phyloP scores from a whole-genome alignment of 805 yeast species.

The Sungouiozyma intestinalis region DNA sequence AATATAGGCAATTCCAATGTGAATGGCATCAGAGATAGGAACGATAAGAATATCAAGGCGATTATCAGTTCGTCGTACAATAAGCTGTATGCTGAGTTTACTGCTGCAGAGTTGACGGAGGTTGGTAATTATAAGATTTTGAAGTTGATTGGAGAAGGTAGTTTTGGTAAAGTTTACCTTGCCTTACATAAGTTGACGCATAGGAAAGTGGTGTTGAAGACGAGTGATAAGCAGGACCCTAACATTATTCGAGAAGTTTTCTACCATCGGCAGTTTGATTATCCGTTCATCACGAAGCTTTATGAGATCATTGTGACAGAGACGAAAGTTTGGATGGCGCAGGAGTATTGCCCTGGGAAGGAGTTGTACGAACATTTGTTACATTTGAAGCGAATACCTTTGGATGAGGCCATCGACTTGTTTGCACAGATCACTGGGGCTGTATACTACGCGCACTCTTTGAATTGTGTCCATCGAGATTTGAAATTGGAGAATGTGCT shows the following conservation, averaged over 20 bases:
- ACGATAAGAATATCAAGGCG: constrained; percentile 23
- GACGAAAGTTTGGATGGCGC: constrained; percentile 68
- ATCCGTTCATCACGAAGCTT: constrained; percentile 71
- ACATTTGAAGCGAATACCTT: constrained; percentile 38
- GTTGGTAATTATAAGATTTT: constrained; percentile 75
- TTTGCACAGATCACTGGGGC: constrained; percentile 57
- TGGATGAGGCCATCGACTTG: constrained; percentile 39
- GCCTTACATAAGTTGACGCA: constrained; percentile 71
- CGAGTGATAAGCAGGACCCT: constrained; percentile 67
- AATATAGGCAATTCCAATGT: not conserved
- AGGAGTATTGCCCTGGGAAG: constrained; percentile 82
- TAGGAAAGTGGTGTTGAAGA: constrained; percentile 74
- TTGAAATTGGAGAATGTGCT: constrained; percentile 72
- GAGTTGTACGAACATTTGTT: constrained; percentile 64
- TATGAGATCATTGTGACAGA: constrained; percentile 84
- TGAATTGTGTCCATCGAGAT: constrained; percentile 77
- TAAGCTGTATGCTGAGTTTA: constrained; percentile 41
- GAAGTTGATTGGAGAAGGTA: constrained; percentile 78
- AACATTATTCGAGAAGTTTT: constrained; percentile 84
- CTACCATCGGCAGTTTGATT: constrained; percentile 74
- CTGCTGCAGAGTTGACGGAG: constrained; percentile 40
- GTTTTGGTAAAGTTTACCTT: constrained; percentile 84
- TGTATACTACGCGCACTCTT: constrained; percentile 59
- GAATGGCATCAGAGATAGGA: constrained; percentile 9
- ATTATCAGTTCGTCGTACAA: constrained; percentile 55